Percentiles rank a stretch among this genome's conserved stretches.
phyloP scores from a whole-genome alignment of 179 eudicot species.

The Beta lomatogona region DNA sequence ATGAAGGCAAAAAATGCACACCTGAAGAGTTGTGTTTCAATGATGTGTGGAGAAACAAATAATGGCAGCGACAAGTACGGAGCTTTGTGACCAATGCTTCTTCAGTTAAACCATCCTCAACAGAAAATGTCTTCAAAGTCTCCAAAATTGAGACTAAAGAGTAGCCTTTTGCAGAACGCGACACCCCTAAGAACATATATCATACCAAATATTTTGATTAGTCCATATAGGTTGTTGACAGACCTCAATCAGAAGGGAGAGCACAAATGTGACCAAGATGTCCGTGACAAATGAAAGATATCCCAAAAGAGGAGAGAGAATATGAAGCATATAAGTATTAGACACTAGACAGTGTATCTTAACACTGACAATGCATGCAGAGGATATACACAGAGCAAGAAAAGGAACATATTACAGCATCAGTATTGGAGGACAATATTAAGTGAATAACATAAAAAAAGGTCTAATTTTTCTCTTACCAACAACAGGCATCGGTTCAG shows the following conservation, averaged over 20 bases:
- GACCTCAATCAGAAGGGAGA: not conserved
- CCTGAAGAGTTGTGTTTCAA: slow-evolving; percentile 90
- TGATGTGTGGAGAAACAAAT: slow-evolving; percentile 81
- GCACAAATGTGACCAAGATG: not conserved
- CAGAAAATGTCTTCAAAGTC: slow-evolving; percentile 92
- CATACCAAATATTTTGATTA: not conserved
- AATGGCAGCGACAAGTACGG: slow-evolving; percentile 93
- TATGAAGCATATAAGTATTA: not conserved
- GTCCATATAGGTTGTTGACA: slow-evolving; percentile 6
- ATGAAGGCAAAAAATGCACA: slow-evolving; percentile 29
- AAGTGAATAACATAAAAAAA: not conserved
- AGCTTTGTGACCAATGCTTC: slow-evolving; percentile 97
- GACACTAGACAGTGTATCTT: not conserved
- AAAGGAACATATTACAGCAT: slow-evolving; percentile 4
- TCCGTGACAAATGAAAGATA: not conserved
- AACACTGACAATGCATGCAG: not conserved
- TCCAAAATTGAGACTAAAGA: slow-evolving; percentile 77
- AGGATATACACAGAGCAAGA: not conserved
- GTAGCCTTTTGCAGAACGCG: slow-evolving; percentile 97
- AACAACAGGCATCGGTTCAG: slow-evolving; percentile 97
- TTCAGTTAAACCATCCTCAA: slow-evolving; percentile 92
- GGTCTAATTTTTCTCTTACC: slow-evolving; percentile 53
- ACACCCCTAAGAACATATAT: slow-evolving; percentile 54
- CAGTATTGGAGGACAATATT: not conserved
- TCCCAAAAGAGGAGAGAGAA: not conserved